These are phyloP conservation scores for Naganishia kalamii DNA, from an alignment of 768 basidiomycete genomes.

Conservation along the genomic window DNA sequence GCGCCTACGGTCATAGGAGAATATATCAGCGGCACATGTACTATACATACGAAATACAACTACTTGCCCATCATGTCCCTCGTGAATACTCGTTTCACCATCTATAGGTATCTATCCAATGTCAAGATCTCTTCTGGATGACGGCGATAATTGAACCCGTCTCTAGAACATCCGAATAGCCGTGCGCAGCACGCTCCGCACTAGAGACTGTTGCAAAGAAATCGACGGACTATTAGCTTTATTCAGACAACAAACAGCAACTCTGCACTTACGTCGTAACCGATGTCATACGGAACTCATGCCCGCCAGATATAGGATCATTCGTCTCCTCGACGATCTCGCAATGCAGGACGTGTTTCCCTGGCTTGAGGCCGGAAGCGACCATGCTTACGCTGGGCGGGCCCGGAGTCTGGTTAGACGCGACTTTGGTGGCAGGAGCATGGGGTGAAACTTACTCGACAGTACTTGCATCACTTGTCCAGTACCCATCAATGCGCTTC, in stretches of 20 bases:
- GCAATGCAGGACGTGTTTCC: constrained; percentile 17
- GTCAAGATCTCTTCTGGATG: too few species aligned
- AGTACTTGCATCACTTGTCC: constrained; percentile 22
- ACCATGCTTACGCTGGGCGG: neutral
- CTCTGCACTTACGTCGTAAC: constrained; percentile 4
- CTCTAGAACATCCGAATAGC: too few species aligned
- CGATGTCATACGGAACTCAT: constrained; percentile 19
- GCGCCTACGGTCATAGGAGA: too few species aligned
- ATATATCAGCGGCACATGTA: too few species aligned
- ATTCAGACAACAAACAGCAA: neutral
- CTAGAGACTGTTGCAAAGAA: too few species aligned
- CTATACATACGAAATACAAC: too few species aligned
- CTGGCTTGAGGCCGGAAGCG: neutral
- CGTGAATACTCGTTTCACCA: too few species aligned
- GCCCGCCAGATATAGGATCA: constrained; percentile 8
- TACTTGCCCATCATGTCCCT: too few species aligned
- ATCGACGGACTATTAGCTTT: neutral
- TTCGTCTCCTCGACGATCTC: constrained; percentile 8
- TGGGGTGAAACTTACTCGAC: neutral
- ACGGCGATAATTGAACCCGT: too few species aligned
- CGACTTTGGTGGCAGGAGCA: neutral
- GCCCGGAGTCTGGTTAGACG: neutral
- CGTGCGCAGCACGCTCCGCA: too few species aligned
- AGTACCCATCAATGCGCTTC: constrained; percentile 33
- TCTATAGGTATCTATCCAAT: too few species aligned